Evolutionary conservation across 2,329 filamentous ascomycete species (phyloP).

Genomic region (Penicillium sp.): DNA sequence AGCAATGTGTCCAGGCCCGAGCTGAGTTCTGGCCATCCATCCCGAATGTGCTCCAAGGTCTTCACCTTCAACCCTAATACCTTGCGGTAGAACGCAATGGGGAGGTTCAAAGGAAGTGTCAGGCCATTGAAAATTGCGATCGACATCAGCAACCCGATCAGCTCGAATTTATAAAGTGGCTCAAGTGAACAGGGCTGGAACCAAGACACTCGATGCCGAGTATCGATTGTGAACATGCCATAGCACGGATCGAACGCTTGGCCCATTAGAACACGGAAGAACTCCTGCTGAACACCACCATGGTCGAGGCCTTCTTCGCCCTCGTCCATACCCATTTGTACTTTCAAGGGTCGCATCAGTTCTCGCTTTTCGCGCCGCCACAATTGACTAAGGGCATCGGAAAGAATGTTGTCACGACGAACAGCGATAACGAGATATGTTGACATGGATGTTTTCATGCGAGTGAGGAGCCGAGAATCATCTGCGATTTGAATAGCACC

Average conservation of each 20-base stretch:
- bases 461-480: slow-evolving; percentile 62
- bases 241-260: slow-evolving; percentile 77
- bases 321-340: slow-evolving; percentile 77
- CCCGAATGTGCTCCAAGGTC: slow-evolving; percentile 73
- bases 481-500: slow-evolving; percentile 52
- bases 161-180: slow-evolving; percentile 84
- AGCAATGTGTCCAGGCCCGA: slow-evolving; percentile 72
- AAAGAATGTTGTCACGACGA: slow-evolving; percentile 65
- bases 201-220: slow-evolving; percentile 77
- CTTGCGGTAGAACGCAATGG: slow-evolving; percentile 78
- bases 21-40: slow-evolving; percentile 83
- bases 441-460: slow-evolving; percentile 66
- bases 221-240: slow-evolving; percentile 76
- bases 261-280: slow-evolving; percentile 80
- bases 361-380: slow-evolving; percentile 84
- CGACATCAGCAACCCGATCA: slow-evolving; percentile 83
- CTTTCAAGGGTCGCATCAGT: slow-evolving; percentile 80
- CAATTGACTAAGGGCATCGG: slow-evolving; percentile 80
- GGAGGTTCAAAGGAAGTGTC: slow-evolving; percentile 87
- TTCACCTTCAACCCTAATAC: slow-evolving; percentile 70
- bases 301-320: slow-evolving; percentile 91
- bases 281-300: slow-evolving; percentile 94
- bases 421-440: slow-evolving; percentile 72
- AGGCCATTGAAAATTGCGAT: slow-evolving; percentile 92
- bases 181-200: slow-evolving; percentile 82